Percentiles rank a stretch among this genome's conserved stretches.
Conservation (phyloP, 78 protist genomes). For the Planoprotostelium fungivorum region DNA sequence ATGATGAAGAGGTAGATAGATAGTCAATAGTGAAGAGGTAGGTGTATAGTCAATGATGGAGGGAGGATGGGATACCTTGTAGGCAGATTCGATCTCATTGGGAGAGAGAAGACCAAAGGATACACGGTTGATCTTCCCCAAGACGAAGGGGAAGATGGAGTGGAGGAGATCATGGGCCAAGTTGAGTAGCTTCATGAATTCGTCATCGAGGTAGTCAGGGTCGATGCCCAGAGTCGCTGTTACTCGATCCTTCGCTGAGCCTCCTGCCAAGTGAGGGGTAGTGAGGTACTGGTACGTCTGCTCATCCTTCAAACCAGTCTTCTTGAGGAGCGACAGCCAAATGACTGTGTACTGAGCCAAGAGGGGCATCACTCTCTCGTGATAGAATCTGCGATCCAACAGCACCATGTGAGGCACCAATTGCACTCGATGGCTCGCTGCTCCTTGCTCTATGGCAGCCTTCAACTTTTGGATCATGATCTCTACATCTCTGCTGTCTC, state of each 20-base stretch:
- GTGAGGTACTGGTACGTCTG: neutral
- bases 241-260: neutral
- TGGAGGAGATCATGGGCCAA: constrained; percentile 38
- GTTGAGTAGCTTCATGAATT: constrained; percentile 26
- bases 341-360: constrained; percentile 41
- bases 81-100: constrained; percentile 9
- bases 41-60: neutral
- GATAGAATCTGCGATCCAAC: constrained; percentile 32
- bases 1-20: neutral
- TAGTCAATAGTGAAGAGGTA: neutral
- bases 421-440: constrained; percentile 20
- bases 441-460: constrained; percentile 1
- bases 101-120: constrained; percentile 44
- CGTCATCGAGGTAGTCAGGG: neutral
- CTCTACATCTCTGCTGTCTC: neutral
- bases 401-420: constrained; percentile 58
- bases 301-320: neutral
- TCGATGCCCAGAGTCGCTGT: neutral
- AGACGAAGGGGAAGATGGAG: constrained; percentile 49
- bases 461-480: neutral
- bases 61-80: neutral
- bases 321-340: constrained; percentile 39
- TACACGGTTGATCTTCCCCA: constrained; percentile 67
- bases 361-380: constrained; percentile 15
- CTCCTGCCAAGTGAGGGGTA: neutral